These are phyloP conservation scores for Ophiostoma novo-ulmi DNA, from an alignment of 2,329 filamentous ascomycete species.

Conservation along the genomic window DNA sequence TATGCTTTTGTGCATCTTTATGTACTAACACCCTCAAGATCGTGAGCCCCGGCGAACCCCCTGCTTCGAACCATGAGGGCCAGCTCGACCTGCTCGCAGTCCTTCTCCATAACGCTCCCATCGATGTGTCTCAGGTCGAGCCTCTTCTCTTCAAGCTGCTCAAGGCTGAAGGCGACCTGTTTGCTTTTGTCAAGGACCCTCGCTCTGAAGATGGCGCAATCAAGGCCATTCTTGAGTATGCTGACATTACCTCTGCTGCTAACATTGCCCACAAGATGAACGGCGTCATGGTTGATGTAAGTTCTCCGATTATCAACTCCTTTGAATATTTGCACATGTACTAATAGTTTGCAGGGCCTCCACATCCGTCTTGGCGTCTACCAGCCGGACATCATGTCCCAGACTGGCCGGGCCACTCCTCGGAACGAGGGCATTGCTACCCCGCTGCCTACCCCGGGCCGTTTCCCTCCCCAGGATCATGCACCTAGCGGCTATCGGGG, in stretches of 20 bases:
- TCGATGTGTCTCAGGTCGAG: conserved; percentile 32
- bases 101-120: conserved; percentile 26
- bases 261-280: conserved; percentile 40
- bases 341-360: conserved; percentile 24
- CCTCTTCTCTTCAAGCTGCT: conserved; percentile 41
- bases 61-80: conserved; percentile 47
- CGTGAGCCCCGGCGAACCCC: conserved; percentile 31
- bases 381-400: conserved; percentile 21
- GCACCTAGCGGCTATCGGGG: conserved; percentile 13
- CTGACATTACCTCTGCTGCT: conserved; percentile 44
- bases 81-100: conserved; percentile 49
- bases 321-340: not conserved
- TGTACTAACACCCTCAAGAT: conserved; percentile 27
- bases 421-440: conserved; percentile 25
- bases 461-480: conserved; percentile 23
- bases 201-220: conserved; percentile 42
- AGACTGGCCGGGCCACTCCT: conserved; percentile 16
- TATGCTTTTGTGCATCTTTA: not conserved
- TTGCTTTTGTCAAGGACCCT: conserved; percentile 45
- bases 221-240: conserved; percentile 50
- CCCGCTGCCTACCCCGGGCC: conserved; percentile 27
- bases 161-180: conserved; percentile 46
- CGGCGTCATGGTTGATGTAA: conserved; percentile 37
- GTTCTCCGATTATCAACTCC: conserved; percentile 21
- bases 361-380: conserved; percentile 25